These are phyloP conservation scores for Cryptococcus sp. DNA, from an alignment of 1,284 basidiomycete species.

Conservation along the genomic window DNA sequence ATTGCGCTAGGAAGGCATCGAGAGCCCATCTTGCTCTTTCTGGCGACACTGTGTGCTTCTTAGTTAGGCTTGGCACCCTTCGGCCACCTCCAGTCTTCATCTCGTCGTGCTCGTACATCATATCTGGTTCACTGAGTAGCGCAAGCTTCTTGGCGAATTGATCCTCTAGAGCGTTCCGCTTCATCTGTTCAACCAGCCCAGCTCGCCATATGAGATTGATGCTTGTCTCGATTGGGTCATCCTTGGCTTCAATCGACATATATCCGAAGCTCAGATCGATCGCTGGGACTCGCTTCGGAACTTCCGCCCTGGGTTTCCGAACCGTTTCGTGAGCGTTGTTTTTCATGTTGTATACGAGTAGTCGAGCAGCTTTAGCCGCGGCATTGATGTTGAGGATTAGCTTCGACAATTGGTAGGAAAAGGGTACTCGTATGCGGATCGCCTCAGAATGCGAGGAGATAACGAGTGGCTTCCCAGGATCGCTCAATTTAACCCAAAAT, in stretches of 20 bases:
- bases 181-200: constrained; percentile 72
- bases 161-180: constrained; percentile 74
- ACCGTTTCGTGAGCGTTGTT: constrained; percentile 27
- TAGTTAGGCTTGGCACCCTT: constrained; percentile 24
- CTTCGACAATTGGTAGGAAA: constrained; percentile 72
- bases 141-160: constrained; percentile 74
- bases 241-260: constrained; percentile 76
- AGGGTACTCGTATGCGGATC: constrained; percentile 74
- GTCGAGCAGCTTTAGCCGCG: constrained; percentile 67
- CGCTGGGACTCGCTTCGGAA: constrained; percentile 69
- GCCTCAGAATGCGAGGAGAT: constrained; percentile 59
- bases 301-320: constrained; percentile 65
- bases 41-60: constrained; percentile 60
- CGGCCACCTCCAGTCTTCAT: not conserved
- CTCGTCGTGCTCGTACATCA: constrained; percentile 2
- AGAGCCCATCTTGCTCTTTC: constrained; percentile 74
- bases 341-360: constrained; percentile 57
- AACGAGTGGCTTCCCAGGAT: constrained; percentile 14
- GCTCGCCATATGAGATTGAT: constrained; percentile 77
- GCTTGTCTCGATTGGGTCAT: constrained; percentile 82
- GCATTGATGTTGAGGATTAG: constrained; percentile 68
- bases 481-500: constrained; percentile 58
- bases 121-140: constrained; percentile 56
- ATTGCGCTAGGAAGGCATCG: constrained; percentile 70
- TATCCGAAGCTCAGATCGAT: constrained; percentile 65